Evolutionary conservation across 352 stramenopile species (phyloP), one percentile per base, ranked within the genome.

Genomic region (Phytophthora sansomeana): DNA sequence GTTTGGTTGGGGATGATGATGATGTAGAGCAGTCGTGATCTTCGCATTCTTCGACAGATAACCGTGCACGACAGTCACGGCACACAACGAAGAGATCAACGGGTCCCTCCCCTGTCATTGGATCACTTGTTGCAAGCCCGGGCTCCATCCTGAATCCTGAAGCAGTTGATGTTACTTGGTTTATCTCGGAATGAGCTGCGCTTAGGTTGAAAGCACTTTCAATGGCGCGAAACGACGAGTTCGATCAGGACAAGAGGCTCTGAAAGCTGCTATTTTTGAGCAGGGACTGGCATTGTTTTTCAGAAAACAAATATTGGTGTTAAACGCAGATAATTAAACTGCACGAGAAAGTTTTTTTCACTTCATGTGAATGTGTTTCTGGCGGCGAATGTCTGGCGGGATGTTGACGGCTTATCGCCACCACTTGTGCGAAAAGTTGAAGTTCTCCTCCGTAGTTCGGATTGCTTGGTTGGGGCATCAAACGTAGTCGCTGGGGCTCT

Each of bases 41-140:
- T 35, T 92, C 83, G 39, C 88, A 90, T 13, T 82, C 71, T 50
- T 92, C 83, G 32, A 90, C 58, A 5, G 67, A 60, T 39, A 90
- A 73, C 28, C 83, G 69, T 0, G 74, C 61, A 17, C 80, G 81
- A 36, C 83, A 90, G 19, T 83, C 80, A 4, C 80, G 77, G 33
- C 83, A 90, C 13, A 74, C 81, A 28, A 91, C 77, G 13, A 62
- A 79, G 1, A 74, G 77, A 7, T 33, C 56, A 35, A 53, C 43
- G 32, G 24, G 32, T 3, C 11, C 19, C 14, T 29, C 36, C 24
- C n/a, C 43, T 7, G 36, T 24, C 1, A 36, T 41, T 30, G 48
- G 67, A 50, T 89, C 78, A 35, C 79, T 86, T 30, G 80, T 89
- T 28, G 73, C 77, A 6, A 91, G 60, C 5, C 78, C 80, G 8